phyloP scores from a whole-genome alignment of 2,329 filamentous ascomycete genomes.

The Curvularia lunata region DNA sequence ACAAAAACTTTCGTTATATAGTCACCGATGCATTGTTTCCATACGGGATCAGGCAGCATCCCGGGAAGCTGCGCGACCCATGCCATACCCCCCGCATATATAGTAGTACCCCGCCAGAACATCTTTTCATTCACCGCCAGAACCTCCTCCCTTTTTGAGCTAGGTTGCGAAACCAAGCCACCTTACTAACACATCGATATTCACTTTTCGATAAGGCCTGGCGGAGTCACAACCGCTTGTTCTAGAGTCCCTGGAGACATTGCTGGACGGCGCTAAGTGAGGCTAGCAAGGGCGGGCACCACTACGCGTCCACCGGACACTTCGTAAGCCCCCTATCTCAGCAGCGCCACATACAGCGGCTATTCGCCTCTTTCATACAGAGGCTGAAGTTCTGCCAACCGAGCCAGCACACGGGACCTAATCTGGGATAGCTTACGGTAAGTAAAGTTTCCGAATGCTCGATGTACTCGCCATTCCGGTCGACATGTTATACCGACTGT shows the following conservation, averaged over 20 bases:
- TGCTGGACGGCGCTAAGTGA: neutral
- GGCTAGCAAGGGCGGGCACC: neutral
- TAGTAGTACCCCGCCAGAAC: neutral
- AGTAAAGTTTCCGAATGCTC: neutral
- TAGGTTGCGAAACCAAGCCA: neutral
- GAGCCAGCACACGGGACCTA: neutral
- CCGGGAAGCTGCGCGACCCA: neutral
- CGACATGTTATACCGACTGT: neutral
- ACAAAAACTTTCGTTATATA: neutral
- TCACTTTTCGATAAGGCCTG: neutral
- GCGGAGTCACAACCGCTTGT: neutral
- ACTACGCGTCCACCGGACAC: neutral
- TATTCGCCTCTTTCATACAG: neutral
- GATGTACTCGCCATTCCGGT: neutral
- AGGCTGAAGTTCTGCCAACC: neutral
- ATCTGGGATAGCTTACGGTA: neutral
- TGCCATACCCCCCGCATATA: too few species aligned
- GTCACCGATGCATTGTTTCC: too few species aligned
- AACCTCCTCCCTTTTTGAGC: neutral
- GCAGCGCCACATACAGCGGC: conserved; percentile 5
- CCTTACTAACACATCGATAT: too few species aligned
- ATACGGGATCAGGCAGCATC: too few species aligned
- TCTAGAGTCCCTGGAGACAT: neutral
- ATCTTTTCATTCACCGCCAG: neutral
- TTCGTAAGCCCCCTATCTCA: neutral